A percentile compares a stretch with the other conserved stretches of the same genome.
These are phyloP conservation scores for Trichophyton simii DNA, from an alignment of 2,329 filamentous ascomycete species.

Conservation along the genomic window DNA sequence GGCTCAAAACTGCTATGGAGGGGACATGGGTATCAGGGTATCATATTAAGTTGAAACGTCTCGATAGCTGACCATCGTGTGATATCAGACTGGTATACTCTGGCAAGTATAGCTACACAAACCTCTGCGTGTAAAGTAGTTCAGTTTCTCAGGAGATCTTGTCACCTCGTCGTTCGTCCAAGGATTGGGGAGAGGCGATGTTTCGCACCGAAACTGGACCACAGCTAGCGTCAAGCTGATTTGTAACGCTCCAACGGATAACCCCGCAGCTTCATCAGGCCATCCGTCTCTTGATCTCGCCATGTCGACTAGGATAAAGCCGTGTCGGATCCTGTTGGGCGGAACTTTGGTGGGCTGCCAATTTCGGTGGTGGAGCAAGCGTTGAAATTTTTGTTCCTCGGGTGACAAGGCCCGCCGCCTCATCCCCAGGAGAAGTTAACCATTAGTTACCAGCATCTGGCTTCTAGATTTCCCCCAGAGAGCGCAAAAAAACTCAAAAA, in stretches of 20 bases:
- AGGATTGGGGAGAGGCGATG: not conserved
- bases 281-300: not conserved
- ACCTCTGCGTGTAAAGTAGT: too few relatives aligned
- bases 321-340: not conserved
- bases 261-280: not conserved
- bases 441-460: not conserved
- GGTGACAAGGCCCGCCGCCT: conserved; percentile 1
- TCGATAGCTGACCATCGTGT: too few relatives aligned
- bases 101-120: too few relatives aligned
- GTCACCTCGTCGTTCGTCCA: too few relatives aligned
- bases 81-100: too few relatives aligned
- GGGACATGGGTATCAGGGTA: too few relatives aligned
- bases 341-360: not conserved
- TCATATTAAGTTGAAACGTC: too few relatives aligned
- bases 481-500: not conserved
- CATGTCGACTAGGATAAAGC: not conserved
- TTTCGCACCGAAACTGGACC: not conserved
- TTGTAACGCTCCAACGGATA: not conserved
- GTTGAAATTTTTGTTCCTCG: conserved; percentile 1
- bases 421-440: not conserved
- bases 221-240: not conserved
- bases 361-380: not conserved
- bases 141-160: too few relatives aligned
- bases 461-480: conserved; percentile 4
- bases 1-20: too few relatives aligned